Evolutionary conservation across 371 early-diverging fungal species (phyloP).

Genomic region (Apophysomyces trapeziformis): DNA sequence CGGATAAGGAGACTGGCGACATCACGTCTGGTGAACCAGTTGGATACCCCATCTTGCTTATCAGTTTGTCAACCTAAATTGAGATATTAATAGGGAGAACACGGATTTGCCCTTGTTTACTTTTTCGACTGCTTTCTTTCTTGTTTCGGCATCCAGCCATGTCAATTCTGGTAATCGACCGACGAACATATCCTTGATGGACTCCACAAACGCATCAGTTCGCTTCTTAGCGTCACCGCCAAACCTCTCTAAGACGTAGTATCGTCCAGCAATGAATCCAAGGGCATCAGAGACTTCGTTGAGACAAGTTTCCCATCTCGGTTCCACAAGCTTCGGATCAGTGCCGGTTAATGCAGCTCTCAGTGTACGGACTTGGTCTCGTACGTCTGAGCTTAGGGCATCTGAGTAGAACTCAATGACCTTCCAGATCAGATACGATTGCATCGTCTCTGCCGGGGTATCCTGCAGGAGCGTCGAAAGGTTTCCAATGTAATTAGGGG

Average conservation of each 20-base stretch:
- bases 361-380: conserved; percentile 37
- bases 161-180: conserved; percentile 39
- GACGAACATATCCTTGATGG: conserved; percentile 36
- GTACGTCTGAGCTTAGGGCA: conserved; percentile 33
- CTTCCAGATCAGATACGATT: conserved; percentile 52
- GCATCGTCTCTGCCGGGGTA: conserved; percentile 34
- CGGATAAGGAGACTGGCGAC: conserved; percentile 43
- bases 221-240: conserved; percentile 41
- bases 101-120: conserved; percentile 16
- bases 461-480: conserved; percentile 38
- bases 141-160: conserved; percentile 61
- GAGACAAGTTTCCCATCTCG: conserved; percentile 60
- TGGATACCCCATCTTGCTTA: conserved; percentile 58
- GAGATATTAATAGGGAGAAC: background rate
- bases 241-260: conserved; percentile 49
- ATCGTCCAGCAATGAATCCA: conserved; percentile 58
- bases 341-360: conserved; percentile 42
- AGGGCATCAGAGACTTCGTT: conserved; percentile 36
- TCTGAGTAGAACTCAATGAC: conserved; percentile 32
- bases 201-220: conserved; percentile 34
- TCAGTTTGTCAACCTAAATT: conserved; percentile 27
- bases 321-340: conserved; percentile 42
- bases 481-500: conserved; percentile 42
- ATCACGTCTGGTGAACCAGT: conserved; percentile 48
- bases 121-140: conserved; percentile 52